Percentiles rank a stretch among this genome's conserved stretches.
Conservation (phyloP, 176 grass and related monocot species). For the Eremochloa ophiuroides region DNA sequence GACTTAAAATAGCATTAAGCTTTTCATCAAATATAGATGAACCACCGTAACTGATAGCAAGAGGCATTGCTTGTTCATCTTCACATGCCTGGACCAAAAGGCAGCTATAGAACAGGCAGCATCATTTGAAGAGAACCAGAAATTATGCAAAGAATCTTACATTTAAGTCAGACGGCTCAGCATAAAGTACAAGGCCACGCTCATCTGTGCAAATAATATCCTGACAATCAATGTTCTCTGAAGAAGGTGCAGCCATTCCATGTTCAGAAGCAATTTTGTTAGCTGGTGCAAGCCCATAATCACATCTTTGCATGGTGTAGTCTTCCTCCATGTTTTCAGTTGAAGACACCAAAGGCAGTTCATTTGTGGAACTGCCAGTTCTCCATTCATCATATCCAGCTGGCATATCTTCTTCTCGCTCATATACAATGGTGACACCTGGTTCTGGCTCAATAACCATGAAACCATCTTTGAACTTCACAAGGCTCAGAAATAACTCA, state of each 20-base stretch:
- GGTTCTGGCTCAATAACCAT: conserved; percentile 51
- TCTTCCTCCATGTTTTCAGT: conserved; percentile 3
- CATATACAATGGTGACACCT: conserved; percentile 38
- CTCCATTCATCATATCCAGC: conserved; percentile 13
- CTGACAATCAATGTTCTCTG: not conserved
- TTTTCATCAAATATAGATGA: conserved; percentile 63
- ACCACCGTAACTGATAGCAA: conserved; percentile 24
- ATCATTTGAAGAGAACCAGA: conserved; percentile 12
- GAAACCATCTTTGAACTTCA: conserved; percentile 45
- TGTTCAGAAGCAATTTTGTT: not conserved
- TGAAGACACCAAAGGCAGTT: not conserved
- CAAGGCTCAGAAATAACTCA: conserved; percentile 34
- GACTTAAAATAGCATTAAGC: conserved; percentile 36
- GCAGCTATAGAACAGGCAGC: not conserved
- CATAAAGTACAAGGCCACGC: not conserved
- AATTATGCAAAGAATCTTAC: conserved; percentile 24
- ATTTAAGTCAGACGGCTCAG: conserved; percentile 10
- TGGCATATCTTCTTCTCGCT: conserved; percentile 15
- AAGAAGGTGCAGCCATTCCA: not conserved
- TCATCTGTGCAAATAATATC: conserved; percentile 20
- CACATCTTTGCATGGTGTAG: not conserved
- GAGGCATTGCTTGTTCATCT: conserved; percentile 14
- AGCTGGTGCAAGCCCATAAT: not conserved
- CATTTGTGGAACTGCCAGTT: not conserved
- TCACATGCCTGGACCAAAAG: conserved; percentile 12